A percentile compares a stretch with the other conserved stretches of the same genome.
phyloP scores from a whole-genome alignment of 2,329 filamentous ascomycete genomes.

The Calonectria hongkongensis region DNA sequence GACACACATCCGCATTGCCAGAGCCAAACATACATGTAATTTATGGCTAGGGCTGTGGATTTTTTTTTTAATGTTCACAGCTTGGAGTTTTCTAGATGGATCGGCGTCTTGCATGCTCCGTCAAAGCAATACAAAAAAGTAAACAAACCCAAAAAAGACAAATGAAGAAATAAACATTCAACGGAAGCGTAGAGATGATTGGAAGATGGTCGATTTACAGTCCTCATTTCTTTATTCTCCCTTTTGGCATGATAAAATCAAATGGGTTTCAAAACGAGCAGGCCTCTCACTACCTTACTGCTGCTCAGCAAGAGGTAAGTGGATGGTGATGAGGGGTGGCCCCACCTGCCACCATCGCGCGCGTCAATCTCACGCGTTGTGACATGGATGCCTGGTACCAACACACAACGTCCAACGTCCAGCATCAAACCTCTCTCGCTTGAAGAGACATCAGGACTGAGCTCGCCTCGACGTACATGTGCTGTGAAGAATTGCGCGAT shows the following conservation, averaged over 20 bases:
- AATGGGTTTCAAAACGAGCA: not conserved
- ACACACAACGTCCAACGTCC: conserved; percentile 22
- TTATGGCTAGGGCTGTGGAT: too few relatives aligned
- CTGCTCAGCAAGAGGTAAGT: not conserved
- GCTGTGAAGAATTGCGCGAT: conserved; percentile 41
- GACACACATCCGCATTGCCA: too few relatives aligned
- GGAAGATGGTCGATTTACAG: not conserved
- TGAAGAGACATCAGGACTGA: conserved; percentile 43
- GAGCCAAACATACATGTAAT: too few relatives aligned
- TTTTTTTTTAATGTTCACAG: too few relatives aligned
- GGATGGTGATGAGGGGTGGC: conserved; percentile 5
- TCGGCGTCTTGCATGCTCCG: too few relatives aligned
- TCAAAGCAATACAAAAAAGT: not conserved
- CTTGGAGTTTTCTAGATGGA: too few relatives aligned
- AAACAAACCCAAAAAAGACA: too few relatives aligned
- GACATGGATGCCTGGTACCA: conserved; percentile 42
- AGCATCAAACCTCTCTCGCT: conserved; percentile 40
- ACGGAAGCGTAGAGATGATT: not conserved
- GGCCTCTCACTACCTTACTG: not conserved
- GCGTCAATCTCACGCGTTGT: conserved; percentile 50
- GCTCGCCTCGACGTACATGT: conserved; percentile 33
- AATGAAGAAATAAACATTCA: not conserved
- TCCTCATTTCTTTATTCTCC: not conserved
- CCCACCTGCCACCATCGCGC: conserved; percentile 26
- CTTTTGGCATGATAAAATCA: not conserved